These are phyloP conservation scores for Microdochium trichocladiopsis DNA, from an alignment of 2,329 filamentous ascomycete genomes.

Conservation along the genomic window DNA sequence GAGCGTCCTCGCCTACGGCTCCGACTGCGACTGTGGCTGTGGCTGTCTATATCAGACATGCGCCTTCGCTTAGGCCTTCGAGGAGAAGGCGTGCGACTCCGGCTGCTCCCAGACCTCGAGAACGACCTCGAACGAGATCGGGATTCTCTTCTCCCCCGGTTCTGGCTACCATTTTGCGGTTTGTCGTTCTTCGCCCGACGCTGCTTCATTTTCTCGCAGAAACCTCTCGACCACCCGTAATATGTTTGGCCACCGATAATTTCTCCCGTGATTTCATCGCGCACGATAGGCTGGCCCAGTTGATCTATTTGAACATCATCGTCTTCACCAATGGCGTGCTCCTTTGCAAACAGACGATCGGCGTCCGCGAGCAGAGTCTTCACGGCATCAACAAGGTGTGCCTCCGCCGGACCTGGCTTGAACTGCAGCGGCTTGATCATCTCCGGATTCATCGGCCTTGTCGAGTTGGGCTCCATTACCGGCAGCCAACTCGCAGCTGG, in stretches of 20 bases:
- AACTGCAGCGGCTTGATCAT: slow-evolving; percentile 68
- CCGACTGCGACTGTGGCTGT: slow-evolving; percentile 13
- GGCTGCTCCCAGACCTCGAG: slow-evolving; percentile 22
- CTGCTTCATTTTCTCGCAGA: slow-evolving; percentile 75
- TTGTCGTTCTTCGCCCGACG: slow-evolving; percentile 28
- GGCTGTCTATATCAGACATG: slow-evolving; percentile 25
- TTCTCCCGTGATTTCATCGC: slow-evolving; percentile 61
- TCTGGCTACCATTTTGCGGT: slow-evolving; percentile 8
- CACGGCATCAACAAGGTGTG: slow-evolving; percentile 59
- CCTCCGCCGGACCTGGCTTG: slow-evolving; percentile 59
- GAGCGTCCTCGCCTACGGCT: slow-evolving; percentile 12
- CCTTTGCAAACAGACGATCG: slow-evolving; percentile 57
- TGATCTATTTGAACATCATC: slow-evolving; percentile 60
- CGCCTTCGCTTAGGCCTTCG: slow-evolving; percentile 32
- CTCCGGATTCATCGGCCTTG: slow-evolving; percentile 63
- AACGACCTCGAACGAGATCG: slow-evolving; percentile 27
- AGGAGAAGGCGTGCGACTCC: slow-evolving; percentile 24
- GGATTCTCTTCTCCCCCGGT: slow-evolving; percentile 18
- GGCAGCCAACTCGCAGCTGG: slow-evolving; percentile 78
- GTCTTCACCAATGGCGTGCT: slow-evolving; percentile 35
- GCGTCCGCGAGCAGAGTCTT: slow-evolving; percentile 63
- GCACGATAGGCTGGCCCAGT: slow-evolving; percentile 61
- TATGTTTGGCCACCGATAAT: slow-evolving; percentile 65
- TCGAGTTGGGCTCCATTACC: slow-evolving; percentile 69
- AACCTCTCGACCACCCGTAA: slow-evolving; percentile 78